Conservation (phyloP, 1,139 yeast species). For the Taphrina wiesneri region DNA sequence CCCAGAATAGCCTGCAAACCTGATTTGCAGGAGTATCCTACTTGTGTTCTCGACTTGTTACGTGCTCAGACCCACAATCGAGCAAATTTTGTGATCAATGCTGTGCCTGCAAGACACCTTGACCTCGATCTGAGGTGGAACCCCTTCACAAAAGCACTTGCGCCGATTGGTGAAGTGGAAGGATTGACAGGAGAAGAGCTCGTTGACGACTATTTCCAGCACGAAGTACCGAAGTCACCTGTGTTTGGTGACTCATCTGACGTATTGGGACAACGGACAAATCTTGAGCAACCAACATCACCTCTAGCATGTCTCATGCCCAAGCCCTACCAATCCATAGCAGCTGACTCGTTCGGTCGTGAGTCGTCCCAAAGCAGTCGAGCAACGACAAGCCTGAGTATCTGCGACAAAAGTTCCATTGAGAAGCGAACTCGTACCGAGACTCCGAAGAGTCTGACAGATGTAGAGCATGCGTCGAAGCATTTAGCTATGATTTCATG, state of each 20-base stretch:
- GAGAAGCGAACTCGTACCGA: too few relatives aligned
- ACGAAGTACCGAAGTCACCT: not conserved
- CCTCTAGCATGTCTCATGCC: not conserved
- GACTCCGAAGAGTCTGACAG: too few relatives aligned
- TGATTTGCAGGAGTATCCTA: not conserved
- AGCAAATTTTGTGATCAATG: not conserved
- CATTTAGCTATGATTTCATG: too few relatives aligned
- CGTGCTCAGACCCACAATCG: not conserved
- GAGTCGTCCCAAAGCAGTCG: too few relatives aligned
- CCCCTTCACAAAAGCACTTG: not conserved
- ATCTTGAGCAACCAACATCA: not conserved
- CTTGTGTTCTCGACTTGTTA: not conserved
- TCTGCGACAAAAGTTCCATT: too few relatives aligned
- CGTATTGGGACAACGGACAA: not conserved
- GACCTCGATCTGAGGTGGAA: not conserved
- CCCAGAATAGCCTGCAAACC: not conserved
- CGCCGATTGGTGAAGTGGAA: not conserved
- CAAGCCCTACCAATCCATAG: too few relatives aligned
- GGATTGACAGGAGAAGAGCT: not conserved
- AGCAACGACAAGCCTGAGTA: too few relatives aligned
- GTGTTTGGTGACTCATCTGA: not conserved
- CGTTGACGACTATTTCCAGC: not conserved
- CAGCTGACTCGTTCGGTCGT: too few relatives aligned
- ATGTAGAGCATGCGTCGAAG: too few relatives aligned
- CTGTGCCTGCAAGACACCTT: constrained; percentile 11